Conservation (phyloP, 2,329 filamentous ascomycete species). For the Aureobasidium melanogenum region DNA sequence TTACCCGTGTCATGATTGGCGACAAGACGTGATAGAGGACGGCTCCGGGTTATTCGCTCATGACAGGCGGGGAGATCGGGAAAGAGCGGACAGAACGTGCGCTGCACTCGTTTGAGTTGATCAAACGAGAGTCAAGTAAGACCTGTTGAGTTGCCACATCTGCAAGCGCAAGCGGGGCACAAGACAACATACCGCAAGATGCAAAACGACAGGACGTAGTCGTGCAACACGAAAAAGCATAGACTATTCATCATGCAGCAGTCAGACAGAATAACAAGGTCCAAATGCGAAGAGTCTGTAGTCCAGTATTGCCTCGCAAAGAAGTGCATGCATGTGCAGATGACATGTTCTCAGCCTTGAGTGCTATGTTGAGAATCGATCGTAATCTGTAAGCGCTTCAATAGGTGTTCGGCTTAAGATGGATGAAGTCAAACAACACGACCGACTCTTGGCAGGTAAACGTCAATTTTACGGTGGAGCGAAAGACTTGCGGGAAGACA, state of each 20-base stretch:
- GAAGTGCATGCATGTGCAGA: constrained; percentile 9
- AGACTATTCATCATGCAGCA: background rate
- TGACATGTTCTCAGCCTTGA: constrained; percentile 5
- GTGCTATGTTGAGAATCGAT: background rate
- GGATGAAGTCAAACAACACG: background rate
- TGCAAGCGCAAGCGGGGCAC: constrained; percentile 4
- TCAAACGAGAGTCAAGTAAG: constrained; percentile 4
- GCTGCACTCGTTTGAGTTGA: constrained; percentile 2
- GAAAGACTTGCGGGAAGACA: background rate
- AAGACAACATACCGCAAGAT: background rate
- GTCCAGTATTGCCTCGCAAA: constrained; percentile 2
- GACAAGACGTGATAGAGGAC: background rate
- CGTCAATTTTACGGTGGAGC: background rate
- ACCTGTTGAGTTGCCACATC: constrained; percentile 1
- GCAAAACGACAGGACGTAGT: background rate
- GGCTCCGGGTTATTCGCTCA: background rate
- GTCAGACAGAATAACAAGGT: background rate
- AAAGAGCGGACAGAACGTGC: background rate
- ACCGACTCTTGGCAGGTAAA: background rate
- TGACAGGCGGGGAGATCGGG: background rate
- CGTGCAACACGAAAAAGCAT: background rate
- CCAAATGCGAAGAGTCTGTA: background rate
- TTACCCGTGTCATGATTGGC: background rate
- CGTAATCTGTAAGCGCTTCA: constrained; percentile 1
- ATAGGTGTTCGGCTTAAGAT: background rate